These are phyloP conservation scores for Trichoderma erinaceum DNA, from an alignment of 495 filamentous ascomycete genomes.

Conservation along the genomic window DNA sequence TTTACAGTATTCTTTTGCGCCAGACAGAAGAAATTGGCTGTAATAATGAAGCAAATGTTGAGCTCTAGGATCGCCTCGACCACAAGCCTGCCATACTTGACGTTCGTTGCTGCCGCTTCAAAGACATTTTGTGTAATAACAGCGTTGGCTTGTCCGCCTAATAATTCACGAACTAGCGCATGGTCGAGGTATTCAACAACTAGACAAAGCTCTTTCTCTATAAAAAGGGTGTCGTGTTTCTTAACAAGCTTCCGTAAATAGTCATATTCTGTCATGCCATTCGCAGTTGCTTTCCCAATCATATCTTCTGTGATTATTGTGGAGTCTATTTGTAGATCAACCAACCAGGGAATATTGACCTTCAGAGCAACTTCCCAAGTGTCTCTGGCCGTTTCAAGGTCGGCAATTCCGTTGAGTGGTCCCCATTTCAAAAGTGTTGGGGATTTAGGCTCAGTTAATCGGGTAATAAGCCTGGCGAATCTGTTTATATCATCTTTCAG, in stretches of 20 bases:
- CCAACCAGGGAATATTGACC: neutral
- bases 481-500: neutral
- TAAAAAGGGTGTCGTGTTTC: neutral
- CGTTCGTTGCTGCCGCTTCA: neutral
- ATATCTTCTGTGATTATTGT: neutral
- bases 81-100: slow-evolving; percentile 11
- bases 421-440: slow-evolving; percentile 5
- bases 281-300: neutral
- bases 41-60: neutral
- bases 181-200: neutral
- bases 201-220: neutral
- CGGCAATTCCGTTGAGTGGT: neutral
- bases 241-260: neutral
- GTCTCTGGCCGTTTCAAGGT: neutral
- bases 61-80: slow-evolving; percentile 15
- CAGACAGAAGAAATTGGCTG: neutral
- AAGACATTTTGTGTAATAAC: neutral
- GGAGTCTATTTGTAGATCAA: neutral
- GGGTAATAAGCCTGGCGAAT: neutral
- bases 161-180: neutral
- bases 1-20: too few species aligned
- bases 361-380: slow-evolving; percentile 1
- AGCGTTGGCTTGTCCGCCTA: neutral
- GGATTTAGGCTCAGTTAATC: neutral
- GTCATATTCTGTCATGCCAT: neutral